Conservation (phyloP, 768 basidiomycete genomes). For the Lactarius akahatsu region DNA sequence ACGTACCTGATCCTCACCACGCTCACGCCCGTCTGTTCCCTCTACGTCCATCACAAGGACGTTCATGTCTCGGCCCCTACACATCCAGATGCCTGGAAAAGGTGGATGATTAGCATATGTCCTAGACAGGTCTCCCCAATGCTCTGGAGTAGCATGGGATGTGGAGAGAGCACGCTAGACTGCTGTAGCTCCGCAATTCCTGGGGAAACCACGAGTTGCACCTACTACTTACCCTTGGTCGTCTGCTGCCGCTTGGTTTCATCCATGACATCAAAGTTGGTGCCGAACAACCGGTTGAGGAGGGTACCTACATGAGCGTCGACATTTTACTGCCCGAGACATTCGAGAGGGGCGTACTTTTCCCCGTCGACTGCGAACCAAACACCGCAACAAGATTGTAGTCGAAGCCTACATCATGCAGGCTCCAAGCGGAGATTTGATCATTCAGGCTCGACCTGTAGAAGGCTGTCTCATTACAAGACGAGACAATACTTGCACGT, state of each 20-base stretch:
- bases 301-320: slow-evolving; percentile 68
- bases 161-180: neutral
- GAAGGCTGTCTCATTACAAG: slow-evolving; percentile 2
- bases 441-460: slow-evolving; percentile 59
- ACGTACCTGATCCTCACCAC: slow-evolving; percentile 92
- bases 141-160: neutral
- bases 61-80: slow-evolving; percentile 77
- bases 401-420: slow-evolving; percentile 86
- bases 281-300: slow-evolving; percentile 92
- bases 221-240: slow-evolving; percentile 72
- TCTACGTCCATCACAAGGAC: slow-evolving; percentile 99
- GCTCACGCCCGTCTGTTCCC: slow-evolving; percentile 96
- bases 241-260: slow-evolving; percentile 93
- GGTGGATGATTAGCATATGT: neutral
- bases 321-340: neutral
- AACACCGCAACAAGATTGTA: slow-evolving; percentile 97
- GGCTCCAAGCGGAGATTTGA: slow-evolving; percentile 84
- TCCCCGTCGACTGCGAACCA: slow-evolving; percentile 95
- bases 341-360: slow-evolving; percentile 55
- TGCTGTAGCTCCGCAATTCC: neutral
- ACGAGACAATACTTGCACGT: slow-evolving; percentile 13
- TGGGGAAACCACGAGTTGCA: neutral
- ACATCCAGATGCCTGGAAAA: slow-evolving; percentile 96
- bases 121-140: neutral
- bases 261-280: slow-evolving; percentile 98